Percentiles rank a stretch among this genome's conserved stretches.
Evolutionary conservation across 2,329 filamentous ascomycete species (phyloP).

Genomic region (Pseudocercospora eumusae): DNA sequence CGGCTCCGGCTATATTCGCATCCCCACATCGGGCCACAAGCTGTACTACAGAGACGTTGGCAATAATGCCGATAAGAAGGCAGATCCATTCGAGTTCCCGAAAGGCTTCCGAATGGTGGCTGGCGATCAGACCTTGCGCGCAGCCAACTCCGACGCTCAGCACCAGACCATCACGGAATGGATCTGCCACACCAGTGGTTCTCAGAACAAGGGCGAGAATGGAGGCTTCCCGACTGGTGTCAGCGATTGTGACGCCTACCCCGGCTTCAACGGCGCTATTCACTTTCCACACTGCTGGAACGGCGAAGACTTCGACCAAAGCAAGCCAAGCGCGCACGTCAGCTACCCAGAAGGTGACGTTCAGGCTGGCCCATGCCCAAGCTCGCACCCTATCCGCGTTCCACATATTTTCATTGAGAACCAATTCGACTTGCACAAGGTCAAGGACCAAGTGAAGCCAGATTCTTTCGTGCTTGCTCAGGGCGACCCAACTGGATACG

Average conservation of each 20-base stretch:
- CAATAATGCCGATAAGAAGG: slow-evolving; percentile 56
- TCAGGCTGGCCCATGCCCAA: slow-evolving; percentile 56
- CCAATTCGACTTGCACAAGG: slow-evolving; percentile 38
- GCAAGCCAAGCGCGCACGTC: slow-evolving; percentile 59
- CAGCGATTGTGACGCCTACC: slow-evolving; percentile 61
- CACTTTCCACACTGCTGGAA: slow-evolving; percentile 76
- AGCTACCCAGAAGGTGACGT: slow-evolving; percentile 56
- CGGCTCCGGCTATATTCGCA: slow-evolving; percentile 61
- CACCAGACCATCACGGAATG: slow-evolving; percentile 48
- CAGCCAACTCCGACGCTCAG: slow-evolving; percentile 56
- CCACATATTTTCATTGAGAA: slow-evolving; percentile 58
- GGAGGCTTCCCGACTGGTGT: slow-evolving; percentile 65
- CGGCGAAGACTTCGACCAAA: slow-evolving; percentile 50
- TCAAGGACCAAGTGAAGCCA: slow-evolving; percentile 41
- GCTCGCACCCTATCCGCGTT: slow-evolving; percentile 56
- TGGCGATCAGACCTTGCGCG: slow-evolving; percentile 61
- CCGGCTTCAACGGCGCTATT: slow-evolving; percentile 62
- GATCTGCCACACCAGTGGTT: slow-evolving; percentile 54
- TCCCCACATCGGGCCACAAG: slow-evolving; percentile 64
- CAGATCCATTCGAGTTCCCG: slow-evolving; percentile 70
- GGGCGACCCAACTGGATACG: slow-evolving; percentile 54
- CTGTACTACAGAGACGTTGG: slow-evolving; percentile 65
- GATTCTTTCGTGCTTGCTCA: slow-evolving; percentile 50
- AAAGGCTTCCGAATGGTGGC: slow-evolving; percentile 69
- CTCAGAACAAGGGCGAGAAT: slow-evolving; percentile 46